These are phyloP conservation scores for Ophiocordyceps camponoti-floridani DNA, from an alignment of 2,329 filamentous ascomycete genomes.

Conservation along the genomic window DNA sequence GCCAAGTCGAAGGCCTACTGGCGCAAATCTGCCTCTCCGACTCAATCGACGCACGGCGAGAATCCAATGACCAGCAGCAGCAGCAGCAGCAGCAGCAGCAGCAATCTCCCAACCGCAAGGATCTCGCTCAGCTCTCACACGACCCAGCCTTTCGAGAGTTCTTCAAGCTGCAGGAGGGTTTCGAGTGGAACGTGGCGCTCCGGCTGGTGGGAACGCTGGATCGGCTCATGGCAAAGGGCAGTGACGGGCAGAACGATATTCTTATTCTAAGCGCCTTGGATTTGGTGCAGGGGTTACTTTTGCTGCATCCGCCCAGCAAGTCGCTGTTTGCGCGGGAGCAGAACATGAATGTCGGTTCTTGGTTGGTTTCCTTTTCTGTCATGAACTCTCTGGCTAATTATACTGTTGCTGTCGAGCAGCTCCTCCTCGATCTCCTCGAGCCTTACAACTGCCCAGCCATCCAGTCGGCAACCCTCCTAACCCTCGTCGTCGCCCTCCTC, in stretches of 20 bases:
- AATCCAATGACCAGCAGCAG: constrained; percentile 1
- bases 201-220: constrained; percentile 75
- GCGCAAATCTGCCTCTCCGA: constrained; percentile 79
- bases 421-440: constrained; percentile 87
- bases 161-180: constrained; percentile 90
- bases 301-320: constrained; percentile 82
- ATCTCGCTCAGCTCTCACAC: constrained; percentile 49
- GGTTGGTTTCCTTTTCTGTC: not conserved
- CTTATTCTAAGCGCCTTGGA: constrained; percentile 79
- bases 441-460: constrained; percentile 82
- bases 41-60: constrained; percentile 5
- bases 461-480: constrained; percentile 76
- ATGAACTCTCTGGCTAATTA: too few relatives aligned
- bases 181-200: constrained; percentile 92
- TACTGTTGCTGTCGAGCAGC: too few relatives aligned
- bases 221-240: constrained; percentile 64
- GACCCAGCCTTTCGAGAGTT: constrained; percentile 91
- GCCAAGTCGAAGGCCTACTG: constrained; percentile 83
- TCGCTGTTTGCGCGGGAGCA: constrained; percentile 73
- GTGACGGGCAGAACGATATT: constrained; percentile 68
- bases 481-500: constrained; percentile 75
- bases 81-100: constrained; percentile 7
- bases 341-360: constrained; percentile 69
- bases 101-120: constrained; percentile 30
- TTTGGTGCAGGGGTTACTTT: constrained; percentile 69